Percentiles rank a stretch among this genome's conserved stretches.
phyloP scores from a whole-genome alignment of 176 grass and related monocot species.

The Eremochloa ophiuroides region DNA sequence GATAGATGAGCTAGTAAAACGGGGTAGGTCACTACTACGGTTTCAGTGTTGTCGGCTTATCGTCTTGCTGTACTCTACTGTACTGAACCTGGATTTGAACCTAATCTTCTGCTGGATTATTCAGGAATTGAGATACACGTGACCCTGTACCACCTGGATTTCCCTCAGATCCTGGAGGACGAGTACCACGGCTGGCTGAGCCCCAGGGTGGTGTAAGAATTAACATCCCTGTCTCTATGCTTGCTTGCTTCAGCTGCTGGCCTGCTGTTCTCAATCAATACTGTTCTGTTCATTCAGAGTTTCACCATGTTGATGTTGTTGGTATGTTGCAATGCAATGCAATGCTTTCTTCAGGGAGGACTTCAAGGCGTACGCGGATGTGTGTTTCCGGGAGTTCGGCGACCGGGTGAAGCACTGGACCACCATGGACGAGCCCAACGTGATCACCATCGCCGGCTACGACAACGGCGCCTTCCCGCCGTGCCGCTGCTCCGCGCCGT shows the following conservation, averaged over 20 bases:
- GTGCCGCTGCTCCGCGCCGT: constrained; percentile 63
- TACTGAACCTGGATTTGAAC: not conserved
- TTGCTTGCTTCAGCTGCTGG: too few species aligned
- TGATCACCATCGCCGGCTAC: constrained; percentile 42
- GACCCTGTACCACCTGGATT: constrained; percentile 71
- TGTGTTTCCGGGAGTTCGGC: constrained; percentile 77
- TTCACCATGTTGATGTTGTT: too few species aligned
- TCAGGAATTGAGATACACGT: constrained; percentile 78
- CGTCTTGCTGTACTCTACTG: too few species aligned
- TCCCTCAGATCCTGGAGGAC: constrained; percentile 78
- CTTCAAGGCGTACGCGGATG: constrained; percentile 65
- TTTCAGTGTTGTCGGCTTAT: not conserved
- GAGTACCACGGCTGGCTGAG: constrained; percentile 80
- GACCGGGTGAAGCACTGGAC: constrained; percentile 77
- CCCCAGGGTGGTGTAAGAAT: constrained; percentile 72
- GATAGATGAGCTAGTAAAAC: constrained; percentile 63
- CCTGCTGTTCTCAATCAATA: too few species aligned
- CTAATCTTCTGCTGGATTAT: not conserved
- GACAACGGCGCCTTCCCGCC: constrained; percentile 62
- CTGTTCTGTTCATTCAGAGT: too few species aligned
- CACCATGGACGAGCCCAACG: constrained; percentile 67
- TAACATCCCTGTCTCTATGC: not conserved
- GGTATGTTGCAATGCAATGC: too few species aligned
- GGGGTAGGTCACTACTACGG: constrained; percentile 28
- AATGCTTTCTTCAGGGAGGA: too few species aligned